Percentiles rank a stretch among this genome's conserved stretches.
phyloP scores from a whole-genome alignment of 176 grass and related monocot genomes.

The Saccharum spontaneum region DNA sequence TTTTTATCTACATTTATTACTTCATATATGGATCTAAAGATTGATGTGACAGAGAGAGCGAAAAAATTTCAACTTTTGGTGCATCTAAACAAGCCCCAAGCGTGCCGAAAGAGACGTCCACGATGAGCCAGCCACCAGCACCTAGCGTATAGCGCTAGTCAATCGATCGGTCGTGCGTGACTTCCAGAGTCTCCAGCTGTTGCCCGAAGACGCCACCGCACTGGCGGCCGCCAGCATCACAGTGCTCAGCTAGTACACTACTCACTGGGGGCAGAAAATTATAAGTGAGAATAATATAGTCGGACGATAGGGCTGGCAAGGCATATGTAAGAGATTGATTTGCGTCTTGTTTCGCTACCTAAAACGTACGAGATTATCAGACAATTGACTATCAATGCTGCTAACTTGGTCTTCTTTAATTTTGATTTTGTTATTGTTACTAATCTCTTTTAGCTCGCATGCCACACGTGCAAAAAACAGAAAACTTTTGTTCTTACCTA shows the following conservation, averaged over 20 bases:
- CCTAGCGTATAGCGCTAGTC: neutral
- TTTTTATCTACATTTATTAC: too few species aligned
- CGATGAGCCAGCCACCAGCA: neutral
- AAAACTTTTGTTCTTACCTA: neutral
- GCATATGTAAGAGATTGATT: neutral
- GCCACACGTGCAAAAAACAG: neutral
- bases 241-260: neutral
- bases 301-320: neutral
- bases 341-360: neutral
- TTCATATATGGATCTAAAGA: too few species aligned
- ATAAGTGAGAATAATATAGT: neutral
- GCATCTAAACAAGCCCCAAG: too few species aligned
- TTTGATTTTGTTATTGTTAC: neutral
- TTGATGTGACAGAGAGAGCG: too few species aligned
- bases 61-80: too few species aligned
- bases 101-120: constrained; percentile 7
- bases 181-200: constrained; percentile 28
- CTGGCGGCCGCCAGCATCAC: neutral
- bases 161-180: constrained; percentile 17
- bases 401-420: neutral
- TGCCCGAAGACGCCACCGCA: neutral
- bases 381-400: neutral
- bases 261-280: neutral
- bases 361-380: neutral
- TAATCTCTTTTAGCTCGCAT: too few species aligned